Evolutionary conservation across 805 yeast genomes (phyloP), one percentile per base, ranked within the genome.

Genomic region (Metschnikowia koreensis): DNA sequence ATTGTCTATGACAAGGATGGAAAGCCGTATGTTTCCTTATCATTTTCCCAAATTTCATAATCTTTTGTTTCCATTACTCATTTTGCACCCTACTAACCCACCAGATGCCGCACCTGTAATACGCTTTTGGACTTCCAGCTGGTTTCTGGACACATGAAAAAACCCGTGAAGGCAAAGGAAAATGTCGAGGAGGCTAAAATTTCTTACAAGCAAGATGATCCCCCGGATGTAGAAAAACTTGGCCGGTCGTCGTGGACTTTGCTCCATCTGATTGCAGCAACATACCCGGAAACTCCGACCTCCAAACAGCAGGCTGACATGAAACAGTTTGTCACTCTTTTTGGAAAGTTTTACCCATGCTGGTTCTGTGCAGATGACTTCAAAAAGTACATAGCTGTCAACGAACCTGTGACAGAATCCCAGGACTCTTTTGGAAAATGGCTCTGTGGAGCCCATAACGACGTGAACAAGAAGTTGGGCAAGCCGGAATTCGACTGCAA

Each of bases 381-480:
- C 68, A 77, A 81, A 48, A 66, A 69, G 31, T 90, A 87, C 66
- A 74, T 89, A 28, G 63, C 64, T 8, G 71, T 67, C 47, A 66
- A 76, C 39, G 83, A 79, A 59, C 88, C 89, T 16, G 74, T 73
- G 51, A 87, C 83, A 3, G 73, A 70, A 16, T 79, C 81, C 6
- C 89, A 88, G 59, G 96, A 90, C 48, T 86, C 82, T 49, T 82
- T 94, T 61, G 96, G 97, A 0, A 75, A 69, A 59, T 94, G 99
- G 99, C 71, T 94, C 50, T 94, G 98, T 70, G 87, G 84, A 55
- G 98, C 98, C 2, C 99, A 94, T 70, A 94, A 94, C 64, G 88
- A 81, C 37, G 98, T 94, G n/a, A 94, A 94, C 67, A 74, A 66
- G 16, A 92, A 91, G 66, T 66, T 93, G 28, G 96, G 96, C 1